A percentile compares a stretch with the other conserved stretches of the same genome.
phyloP scores from a whole-genome alignment of 2,329 filamentous ascomycete species.

The Nakataea oryzae region DNA sequence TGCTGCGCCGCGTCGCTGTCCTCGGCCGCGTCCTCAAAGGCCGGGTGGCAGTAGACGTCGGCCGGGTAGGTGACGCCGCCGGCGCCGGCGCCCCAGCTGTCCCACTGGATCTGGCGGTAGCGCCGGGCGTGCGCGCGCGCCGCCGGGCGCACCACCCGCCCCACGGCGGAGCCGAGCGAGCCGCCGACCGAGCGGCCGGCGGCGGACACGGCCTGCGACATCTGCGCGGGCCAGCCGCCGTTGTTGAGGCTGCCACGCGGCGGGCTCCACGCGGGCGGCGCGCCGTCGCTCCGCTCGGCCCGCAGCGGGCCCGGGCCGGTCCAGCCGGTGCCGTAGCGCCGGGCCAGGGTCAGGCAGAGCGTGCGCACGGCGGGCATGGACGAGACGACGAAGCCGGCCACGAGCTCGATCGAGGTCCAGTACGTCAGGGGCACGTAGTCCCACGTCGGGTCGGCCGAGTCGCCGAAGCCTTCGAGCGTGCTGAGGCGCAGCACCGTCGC shows the following conservation, averaged over 20 bases:
- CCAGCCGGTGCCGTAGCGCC: neutral
- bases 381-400: slow-evolving; percentile 7
- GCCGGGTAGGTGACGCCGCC: neutral
- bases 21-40: neutral
- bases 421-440: slow-evolving; percentile 17
- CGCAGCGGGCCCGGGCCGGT: too few species aligned
- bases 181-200: neutral
- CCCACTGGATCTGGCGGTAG: neutral
- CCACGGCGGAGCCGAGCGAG: neutral
- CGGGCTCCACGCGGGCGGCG: too few species aligned
- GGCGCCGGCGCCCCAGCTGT: neutral
- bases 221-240: neutral
- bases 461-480: slow-evolving; percentile 9
- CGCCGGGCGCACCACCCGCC: neutral
- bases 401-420: slow-evolving; percentile 7
- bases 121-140: neutral
- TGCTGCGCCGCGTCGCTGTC: neutral
- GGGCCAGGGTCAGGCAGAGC: slow-evolving; percentile 1
- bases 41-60: slow-evolving; percentile 1
- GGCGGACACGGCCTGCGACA: neutral
- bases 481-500: slow-evolving; percentile 14
- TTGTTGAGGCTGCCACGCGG: neutral
- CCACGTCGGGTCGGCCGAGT: slow-evolving; percentile 15
- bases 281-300: too few species aligned
- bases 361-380: slow-evolving; percentile 8